A percentile compares a stretch with the other conserved stretches of the same genome.
phyloP scores from a whole-genome alignment of 2,329 filamentous ascomycete genomes.

The Fusarium compactum region DNA sequence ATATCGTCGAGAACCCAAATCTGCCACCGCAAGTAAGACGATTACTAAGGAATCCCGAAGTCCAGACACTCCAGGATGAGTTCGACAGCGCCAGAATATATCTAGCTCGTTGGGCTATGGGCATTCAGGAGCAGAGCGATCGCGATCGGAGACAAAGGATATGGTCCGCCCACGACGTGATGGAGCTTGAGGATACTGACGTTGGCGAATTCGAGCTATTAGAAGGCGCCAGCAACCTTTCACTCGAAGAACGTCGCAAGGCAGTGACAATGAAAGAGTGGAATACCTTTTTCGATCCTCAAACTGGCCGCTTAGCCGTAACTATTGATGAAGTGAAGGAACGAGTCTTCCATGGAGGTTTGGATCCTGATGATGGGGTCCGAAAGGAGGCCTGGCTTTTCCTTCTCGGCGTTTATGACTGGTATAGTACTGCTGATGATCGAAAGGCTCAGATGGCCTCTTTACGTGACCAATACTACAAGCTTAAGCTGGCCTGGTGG shows the following conservation, averaged over 20 bases:
- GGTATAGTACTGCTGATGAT: constrained; percentile 91
- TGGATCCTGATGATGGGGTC: constrained; percentile 89
- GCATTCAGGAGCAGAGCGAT: constrained; percentile 96
- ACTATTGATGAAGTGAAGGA: constrained; percentile 96
- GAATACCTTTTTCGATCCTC: constrained; percentile 86
- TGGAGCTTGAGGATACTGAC: constrained; percentile 93
- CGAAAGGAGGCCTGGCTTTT: constrained; percentile 98
- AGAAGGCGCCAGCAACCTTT: constrained; percentile 80
- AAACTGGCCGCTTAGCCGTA: constrained; percentile 78
- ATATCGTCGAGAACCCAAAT: constrained; percentile 90
- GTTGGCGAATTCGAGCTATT: constrained; percentile 97
- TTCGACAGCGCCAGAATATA: constrained; percentile 97
- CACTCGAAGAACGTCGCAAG: constrained; percentile 80
- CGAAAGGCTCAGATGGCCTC: constrained; percentile 85
- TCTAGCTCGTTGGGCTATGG: constrained; percentile 97
- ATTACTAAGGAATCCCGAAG: constrained; percentile 89
- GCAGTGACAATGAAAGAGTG: constrained; percentile 86
- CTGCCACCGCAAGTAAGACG: constrained; percentile 88
- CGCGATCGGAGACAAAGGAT: constrained; percentile 85
- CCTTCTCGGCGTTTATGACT: constrained; percentile 89
- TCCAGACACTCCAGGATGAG: constrained; percentile 94
- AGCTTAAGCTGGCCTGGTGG: constrained; percentile 96
- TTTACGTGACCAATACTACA: constrained; percentile 91
- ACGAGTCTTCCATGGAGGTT: constrained; percentile 93
- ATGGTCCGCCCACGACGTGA: constrained; percentile 91